These are phyloP conservation scores for Adansonia gregorii DNA, from an alignment of 441 rosid genomes.

Conservation along the genomic window DNA sequence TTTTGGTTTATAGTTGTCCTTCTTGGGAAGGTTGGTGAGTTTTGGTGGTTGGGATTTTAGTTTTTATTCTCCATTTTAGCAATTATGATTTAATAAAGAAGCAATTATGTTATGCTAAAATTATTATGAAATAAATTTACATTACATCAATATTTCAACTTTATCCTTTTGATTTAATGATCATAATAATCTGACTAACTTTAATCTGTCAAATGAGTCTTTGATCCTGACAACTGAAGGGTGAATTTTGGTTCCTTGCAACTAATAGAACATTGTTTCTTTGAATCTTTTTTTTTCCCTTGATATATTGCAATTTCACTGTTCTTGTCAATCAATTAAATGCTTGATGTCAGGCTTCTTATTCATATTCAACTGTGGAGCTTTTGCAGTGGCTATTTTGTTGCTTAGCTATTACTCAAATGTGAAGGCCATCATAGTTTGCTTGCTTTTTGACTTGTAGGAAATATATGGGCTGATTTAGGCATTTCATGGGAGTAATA, in stretches of 20 bases:
- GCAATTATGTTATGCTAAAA: background rate
- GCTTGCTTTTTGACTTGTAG: slow-evolving; percentile 22
- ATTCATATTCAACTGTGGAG: background rate
- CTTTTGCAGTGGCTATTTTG: background rate
- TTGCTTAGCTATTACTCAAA: slow-evolving; percentile 15
- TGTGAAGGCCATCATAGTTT: slow-evolving; percentile 6
- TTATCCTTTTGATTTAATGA: background rate
- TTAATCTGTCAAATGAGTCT: slow-evolving; percentile 5
- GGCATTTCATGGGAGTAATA: slow-evolving; percentile 60
- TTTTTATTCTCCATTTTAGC: background rate
- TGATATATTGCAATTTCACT: background rate
- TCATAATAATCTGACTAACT: background rate
- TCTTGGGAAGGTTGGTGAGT: background rate
- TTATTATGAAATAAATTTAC: background rate
- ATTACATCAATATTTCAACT: background rate
- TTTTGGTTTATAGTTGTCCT: background rate
- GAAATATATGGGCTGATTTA: slow-evolving; percentile 53
- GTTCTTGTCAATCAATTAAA: background rate
- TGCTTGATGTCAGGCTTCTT: slow-evolving; percentile 2
- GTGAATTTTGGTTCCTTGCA: background rate
- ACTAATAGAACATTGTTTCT: background rate
- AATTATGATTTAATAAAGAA: background rate
- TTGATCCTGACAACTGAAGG: slow-evolving; percentile 7
- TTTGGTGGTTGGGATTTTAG: background rate
- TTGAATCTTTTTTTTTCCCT: background rate